These are phyloP conservation scores for Curvularia lunata DNA, from an alignment of 2,329 filamentous ascomycete genomes.

Conservation along the genomic window DNA sequence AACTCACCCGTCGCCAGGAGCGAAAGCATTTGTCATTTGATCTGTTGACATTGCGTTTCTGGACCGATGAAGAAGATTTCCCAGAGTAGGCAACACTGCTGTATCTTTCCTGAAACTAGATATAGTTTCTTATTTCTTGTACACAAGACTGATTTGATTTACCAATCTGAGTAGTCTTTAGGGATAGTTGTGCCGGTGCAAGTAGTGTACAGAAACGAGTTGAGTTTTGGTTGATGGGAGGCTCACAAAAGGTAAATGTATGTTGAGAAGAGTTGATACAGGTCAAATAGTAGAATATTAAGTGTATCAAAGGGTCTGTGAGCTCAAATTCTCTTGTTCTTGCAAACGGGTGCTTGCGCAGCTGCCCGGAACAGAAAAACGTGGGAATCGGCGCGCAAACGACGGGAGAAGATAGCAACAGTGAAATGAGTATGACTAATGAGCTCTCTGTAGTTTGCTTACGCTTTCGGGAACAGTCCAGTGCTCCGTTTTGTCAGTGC, in stretches of 20 bases:
- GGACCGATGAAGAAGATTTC: too few species aligned
- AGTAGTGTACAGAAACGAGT: not conserved
- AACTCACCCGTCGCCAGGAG: not conserved
- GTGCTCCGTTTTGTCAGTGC: not conserved
- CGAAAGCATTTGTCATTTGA: not conserved
- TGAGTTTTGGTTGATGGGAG: not conserved
- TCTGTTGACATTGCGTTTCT: not conserved
- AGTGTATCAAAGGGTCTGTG: not conserved
- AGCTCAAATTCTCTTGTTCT: not conserved
- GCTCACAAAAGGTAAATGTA: not conserved
- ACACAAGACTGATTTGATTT: not conserved
- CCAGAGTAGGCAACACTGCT: not conserved
- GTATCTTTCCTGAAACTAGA: not conserved
- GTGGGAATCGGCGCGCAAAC: not conserved
- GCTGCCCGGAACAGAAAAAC: not conserved
- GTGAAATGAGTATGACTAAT: not conserved
- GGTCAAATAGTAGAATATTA: not conserved
- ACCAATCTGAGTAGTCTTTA: too few species aligned
- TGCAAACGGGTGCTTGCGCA: conserved; percentile 7
- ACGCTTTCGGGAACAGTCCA: not conserved
- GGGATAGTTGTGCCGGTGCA: not conserved
- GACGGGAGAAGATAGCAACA: not conserved
- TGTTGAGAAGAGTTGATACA: not conserved
- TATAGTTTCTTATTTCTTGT: not conserved
- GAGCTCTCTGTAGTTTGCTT: not conserved